Percentiles rank a stretch among this genome's conserved stretches.
Evolutionary conservation across 371 early-diverging fungal species (phyloP).

Genomic region (Syncephalastrum sp.): DNA sequence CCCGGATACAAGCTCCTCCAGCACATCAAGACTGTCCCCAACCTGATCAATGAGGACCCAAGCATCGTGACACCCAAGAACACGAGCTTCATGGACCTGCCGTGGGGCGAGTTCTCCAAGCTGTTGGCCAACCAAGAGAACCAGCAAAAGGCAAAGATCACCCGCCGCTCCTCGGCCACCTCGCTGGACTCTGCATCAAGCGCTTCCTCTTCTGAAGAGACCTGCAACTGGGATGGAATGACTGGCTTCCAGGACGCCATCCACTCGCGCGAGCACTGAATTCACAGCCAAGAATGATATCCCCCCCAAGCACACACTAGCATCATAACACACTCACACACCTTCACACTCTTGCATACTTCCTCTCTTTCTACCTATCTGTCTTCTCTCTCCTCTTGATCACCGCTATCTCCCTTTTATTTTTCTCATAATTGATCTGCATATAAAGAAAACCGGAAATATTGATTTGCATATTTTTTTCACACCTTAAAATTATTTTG

Average conservation of each 20-base stretch:
- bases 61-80: constrained; percentile 32
- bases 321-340: constrained; percentile 6
- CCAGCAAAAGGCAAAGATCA: no score
- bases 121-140: constrained; percentile 12
- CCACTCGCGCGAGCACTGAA: constrained; percentile 15
- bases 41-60: constrained; percentile 37
- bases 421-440: background rate
- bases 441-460: background rate
- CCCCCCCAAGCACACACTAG: no score
- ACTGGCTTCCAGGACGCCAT: constrained; percentile 42
- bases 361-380: constrained; percentile 5
- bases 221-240: constrained; percentile 49
- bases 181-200: constrained; percentile 10
- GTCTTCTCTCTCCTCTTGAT: constrained; percentile 8
- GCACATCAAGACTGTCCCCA: constrained; percentile 37
- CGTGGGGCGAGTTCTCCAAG: constrained; percentile 32
- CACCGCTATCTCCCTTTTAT: constrained; percentile 8
- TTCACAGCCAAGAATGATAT: background rate
- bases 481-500: no score
- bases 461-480: no score
- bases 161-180: no score
- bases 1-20: constrained; percentile 32
- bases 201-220: constrained; percentile 17
- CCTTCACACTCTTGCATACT: constrained; percentile 10
- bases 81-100: constrained; percentile 32